Evolutionary conservation across 208 protist genomes (phyloP), one percentile per base, ranked within the genome.

Genomic region (Wallacemonas sp.): DNA sequence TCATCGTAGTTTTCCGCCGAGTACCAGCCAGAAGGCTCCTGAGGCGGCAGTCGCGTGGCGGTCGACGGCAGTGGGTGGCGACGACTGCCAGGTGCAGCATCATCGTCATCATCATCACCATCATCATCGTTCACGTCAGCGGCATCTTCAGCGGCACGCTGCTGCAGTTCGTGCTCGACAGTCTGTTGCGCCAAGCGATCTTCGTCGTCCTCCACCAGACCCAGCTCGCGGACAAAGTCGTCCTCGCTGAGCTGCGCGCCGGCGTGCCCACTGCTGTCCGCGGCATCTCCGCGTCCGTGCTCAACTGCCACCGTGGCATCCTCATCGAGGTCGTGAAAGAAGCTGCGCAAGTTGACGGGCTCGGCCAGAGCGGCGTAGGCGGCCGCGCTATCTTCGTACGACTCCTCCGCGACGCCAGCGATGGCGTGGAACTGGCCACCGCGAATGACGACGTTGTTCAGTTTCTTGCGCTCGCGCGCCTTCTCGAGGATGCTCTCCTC

Each of bases 401-500:
- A 36, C 32, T 65, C 71, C 2, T 80, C 67, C 21, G 74, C 68
- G 12, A 93, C 85, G 21, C 64, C 83, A 3, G 87, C 90, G 34
- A 93, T 93, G 24, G 78, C 73, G 61, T 90, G 78, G 56, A 99
- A 98, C 49, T 92, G 84, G 8, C 97, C 97, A 33, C 85, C 94
- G n/a, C 95, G 86, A 64, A 98, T 98, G 43, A 98, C 96, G 14
- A 99, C 76, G 71, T 97, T 91, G 66, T 98, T 94, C 4, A 99
- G 78, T 34, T 85, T 80, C 54, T 96, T 96, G 34, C 98, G 98
- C 74, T 98, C 88, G 19, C 95, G 90, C 1, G 97, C 95, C 76
- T 98, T 98, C 49, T 88, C 67, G 65, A 99, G 76, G 48, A 99
- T 99, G 65, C 94, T 97, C 80, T 99, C 97, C 73, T 99, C 97